Conservation (phyloP, 2,329 filamentous ascomycete genomes). For the Aureobasidium leucospermi region DNA sequence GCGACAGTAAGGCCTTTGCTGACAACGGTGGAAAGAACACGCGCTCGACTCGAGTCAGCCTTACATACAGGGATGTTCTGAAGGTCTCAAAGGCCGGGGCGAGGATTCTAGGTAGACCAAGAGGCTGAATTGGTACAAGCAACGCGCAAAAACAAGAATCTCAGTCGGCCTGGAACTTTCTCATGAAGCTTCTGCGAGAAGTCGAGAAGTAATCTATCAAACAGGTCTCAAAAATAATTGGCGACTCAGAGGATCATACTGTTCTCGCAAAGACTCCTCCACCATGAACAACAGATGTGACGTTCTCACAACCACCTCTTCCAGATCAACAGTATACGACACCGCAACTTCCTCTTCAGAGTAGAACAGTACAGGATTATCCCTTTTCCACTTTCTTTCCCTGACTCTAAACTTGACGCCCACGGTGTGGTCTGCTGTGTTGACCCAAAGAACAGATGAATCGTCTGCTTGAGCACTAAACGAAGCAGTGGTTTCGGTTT, state of each 20-base stretch:
- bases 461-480: conserved; percentile 22
- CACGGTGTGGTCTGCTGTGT: conserved; percentile 49
- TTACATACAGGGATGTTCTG: conserved; percentile 82
- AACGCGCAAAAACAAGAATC: not conserved
- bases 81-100: conserved; percentile 68
- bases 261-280: conserved; percentile 41
- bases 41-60: conserved; percentile 58
- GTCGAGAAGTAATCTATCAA: not conserved
- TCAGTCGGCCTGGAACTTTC: too few relatives aligned
- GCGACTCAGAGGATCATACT: not conserved
- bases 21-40: conserved; percentile 46
- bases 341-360: conserved; percentile 59
- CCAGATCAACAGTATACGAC: conserved; percentile 62
- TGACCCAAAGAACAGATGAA: conserved; percentile 59
- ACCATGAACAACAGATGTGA: conserved; percentile 56
- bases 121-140: conserved; percentile 6
- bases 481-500: conserved; percentile 13
- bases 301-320: conserved; percentile 63
- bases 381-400: conserved; percentile 40
- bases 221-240: conserved; percentile 2
- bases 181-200: not conserved
- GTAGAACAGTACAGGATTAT: conserved; percentile 48
- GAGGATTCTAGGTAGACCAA: conserved; percentile 50
- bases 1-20: conserved; percentile 36
- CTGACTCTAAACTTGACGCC: conserved; percentile 62